Conservation (phyloP, 768 basidiomycete genomes). For the Tulasnella sp. region DNA sequence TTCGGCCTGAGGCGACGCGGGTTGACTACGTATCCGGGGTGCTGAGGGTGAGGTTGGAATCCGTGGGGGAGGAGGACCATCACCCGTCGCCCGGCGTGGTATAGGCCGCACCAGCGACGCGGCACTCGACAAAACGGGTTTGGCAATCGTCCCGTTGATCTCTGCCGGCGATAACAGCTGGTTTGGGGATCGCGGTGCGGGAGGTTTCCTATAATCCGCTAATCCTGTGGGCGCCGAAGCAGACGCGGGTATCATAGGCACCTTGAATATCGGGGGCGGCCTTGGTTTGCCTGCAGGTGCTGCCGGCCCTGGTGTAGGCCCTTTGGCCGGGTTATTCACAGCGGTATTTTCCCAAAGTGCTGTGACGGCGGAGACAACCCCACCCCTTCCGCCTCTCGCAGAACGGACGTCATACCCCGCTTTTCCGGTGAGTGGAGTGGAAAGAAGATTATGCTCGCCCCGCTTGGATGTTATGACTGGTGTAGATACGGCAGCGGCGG, state of each 20-base stretch:
- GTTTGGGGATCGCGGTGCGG: neutral
- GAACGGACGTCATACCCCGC: constrained; percentile 54
- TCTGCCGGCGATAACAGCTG: constrained; percentile 3
- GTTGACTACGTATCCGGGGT: neutral
- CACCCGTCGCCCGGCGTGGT: neutral
- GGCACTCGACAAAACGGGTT: constrained; percentile 7
- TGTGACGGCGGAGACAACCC: constrained; percentile 58
- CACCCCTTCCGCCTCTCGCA: constrained; percentile 65
- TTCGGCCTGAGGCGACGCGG: neutral
- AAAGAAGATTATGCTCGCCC: neutral
- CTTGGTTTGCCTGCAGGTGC: neutral
- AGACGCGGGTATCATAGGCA: constrained; percentile 10
- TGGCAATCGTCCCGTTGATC: constrained; percentile 14
- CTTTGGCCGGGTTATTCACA: neutral
- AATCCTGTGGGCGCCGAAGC: neutral
- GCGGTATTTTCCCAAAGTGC: constrained; percentile 50
- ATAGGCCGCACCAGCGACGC: constrained; percentile 5
- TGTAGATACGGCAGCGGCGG: neutral
- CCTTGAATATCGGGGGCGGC: constrained; percentile 9
- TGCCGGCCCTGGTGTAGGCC: neutral
- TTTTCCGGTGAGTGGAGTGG: neutral
- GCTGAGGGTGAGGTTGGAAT: constrained; percentile 1
- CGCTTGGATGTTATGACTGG: constrained; percentile 3
- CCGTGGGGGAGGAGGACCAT: neutral
- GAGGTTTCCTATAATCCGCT: neutral